phyloP scores from a whole-genome alignment of 1,284 basidiomycete species.

The Caloboletus firmus region DNA sequence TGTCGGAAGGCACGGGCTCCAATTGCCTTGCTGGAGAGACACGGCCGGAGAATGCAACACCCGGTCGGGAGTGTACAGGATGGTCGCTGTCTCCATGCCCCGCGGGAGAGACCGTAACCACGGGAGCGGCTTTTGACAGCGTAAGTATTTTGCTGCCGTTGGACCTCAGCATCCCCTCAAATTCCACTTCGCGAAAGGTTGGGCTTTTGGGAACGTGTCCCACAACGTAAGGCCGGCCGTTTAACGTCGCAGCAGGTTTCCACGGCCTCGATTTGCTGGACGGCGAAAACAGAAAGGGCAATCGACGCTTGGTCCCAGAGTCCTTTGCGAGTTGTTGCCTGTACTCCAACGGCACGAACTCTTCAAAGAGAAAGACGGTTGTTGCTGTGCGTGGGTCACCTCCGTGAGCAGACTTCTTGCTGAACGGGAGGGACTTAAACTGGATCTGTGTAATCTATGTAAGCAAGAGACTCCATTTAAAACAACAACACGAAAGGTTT shows the following conservation, averaged over 20 bases:
- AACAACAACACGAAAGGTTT: conserved; percentile 33
- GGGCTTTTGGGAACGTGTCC: conserved; percentile 66
- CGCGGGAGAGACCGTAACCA: conserved; percentile 23
- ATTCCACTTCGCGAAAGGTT: conserved; percentile 69
- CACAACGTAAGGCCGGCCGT: conserved; percentile 71
- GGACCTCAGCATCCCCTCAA: conserved; percentile 71
- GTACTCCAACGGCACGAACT: conserved; percentile 85
- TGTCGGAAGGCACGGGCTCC: conserved; percentile 31
- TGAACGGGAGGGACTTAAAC: conserved; percentile 69
- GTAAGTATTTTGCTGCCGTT: conserved; percentile 63
- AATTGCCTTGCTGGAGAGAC: conserved; percentile 22
- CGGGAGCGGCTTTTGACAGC: conserved; percentile 37
- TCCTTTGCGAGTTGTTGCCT: conserved; percentile 67
- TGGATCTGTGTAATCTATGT: conserved; percentile 64
- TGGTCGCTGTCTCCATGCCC: conserved; percentile 21
- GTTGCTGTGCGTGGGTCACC: conserved; percentile 55
- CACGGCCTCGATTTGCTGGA: conserved; percentile 54
- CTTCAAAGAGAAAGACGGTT: conserved; percentile 79
- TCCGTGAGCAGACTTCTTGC: conserved; percentile 20
- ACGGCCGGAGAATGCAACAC: conserved; percentile 23
- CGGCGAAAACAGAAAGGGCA: conserved; percentile 51
- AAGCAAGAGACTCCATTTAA: conserved; percentile 2
- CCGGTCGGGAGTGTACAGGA: conserved; percentile 22
- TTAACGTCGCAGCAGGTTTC: conserved; percentile 76
- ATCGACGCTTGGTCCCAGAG: conserved; percentile 42